Conservation (phyloP, 331 rosid genomes). For the Stylosanthes scabra region DNA sequence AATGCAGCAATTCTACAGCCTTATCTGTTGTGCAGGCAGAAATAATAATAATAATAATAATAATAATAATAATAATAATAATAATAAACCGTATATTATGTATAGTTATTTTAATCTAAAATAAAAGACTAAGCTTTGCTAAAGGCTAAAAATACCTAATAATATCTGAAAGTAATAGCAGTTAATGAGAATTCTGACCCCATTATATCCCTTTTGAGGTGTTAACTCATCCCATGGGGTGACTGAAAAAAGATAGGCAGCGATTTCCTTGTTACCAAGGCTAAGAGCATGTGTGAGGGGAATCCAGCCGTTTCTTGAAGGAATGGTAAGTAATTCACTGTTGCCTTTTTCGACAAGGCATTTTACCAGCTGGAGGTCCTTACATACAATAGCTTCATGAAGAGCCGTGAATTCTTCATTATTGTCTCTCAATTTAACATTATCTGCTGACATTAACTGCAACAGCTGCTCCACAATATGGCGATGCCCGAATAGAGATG, state of each 20-base stretch:
- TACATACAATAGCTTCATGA: background rate
- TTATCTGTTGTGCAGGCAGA: background rate
- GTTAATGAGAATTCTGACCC: background rate
- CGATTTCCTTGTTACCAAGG: background rate
- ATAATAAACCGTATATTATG: too few relatives aligned
- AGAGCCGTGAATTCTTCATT: background rate
- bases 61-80: too few relatives aligned
- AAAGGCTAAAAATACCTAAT: background rate
- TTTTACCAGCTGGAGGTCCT: background rate
- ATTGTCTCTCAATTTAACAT: background rate
- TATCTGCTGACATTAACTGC: background rate
- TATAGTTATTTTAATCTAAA: too few relatives aligned
- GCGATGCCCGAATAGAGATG: background rate
- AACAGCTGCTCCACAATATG: background rate
- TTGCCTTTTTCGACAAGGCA: background rate
- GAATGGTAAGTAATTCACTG: background rate
- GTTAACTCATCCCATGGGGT: background rate
- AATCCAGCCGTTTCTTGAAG: background rate
- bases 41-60: too few relatives aligned
- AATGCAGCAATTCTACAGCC: background rate
- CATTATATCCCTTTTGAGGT: background rate
- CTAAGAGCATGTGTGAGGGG: background rate
- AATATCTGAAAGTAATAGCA: background rate
- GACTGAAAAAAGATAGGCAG: background rate
- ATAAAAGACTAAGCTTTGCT: too few relatives aligned